Evolutionary conservation across 2,329 filamentous ascomycete species (phyloP).

Genomic region (Talaromyces sp.): DNA sequence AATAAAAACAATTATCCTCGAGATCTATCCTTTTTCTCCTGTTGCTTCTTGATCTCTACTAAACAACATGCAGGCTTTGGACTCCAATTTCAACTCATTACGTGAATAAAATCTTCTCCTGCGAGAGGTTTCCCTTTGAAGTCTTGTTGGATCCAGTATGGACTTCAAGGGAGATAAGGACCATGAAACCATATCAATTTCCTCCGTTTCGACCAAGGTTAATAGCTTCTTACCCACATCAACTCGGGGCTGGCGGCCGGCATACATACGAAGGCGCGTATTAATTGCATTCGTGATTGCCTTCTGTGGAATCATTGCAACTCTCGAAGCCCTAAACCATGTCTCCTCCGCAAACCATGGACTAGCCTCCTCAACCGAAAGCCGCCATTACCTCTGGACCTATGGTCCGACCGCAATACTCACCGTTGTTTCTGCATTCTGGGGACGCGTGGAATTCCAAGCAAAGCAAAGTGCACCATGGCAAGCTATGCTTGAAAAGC

Average conservation of each 20-base stretch:
- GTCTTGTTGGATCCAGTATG: not conserved
- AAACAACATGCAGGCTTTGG: not conserved
- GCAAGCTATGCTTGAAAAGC: conserved; percentile 9
- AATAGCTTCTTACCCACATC: not conserved
- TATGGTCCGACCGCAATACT: conserved; percentile 17
- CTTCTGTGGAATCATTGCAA: conserved; percentile 6
- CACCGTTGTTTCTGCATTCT: conserved; percentile 9
- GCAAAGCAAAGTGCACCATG: conserved; percentile 17
- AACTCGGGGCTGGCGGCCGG: conserved; percentile 7
- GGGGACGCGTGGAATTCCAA: conserved; percentile 15
- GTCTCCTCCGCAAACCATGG: conserved; percentile 7
- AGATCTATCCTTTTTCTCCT: too few species aligned
- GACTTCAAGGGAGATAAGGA: not conserved
- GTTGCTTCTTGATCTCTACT: too few species aligned
- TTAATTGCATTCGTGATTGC: conserved; percentile 3
- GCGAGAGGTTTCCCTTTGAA: not conserved
- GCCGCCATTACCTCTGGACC: conserved; percentile 15
- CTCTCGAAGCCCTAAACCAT: conserved; percentile 8
- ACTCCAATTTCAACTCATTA: not conserved
- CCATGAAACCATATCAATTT: not conserved
- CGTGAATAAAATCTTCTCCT: not conserved
- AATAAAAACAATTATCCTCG: not conserved
- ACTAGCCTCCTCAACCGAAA: conserved; percentile 6
- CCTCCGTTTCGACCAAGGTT: not conserved
- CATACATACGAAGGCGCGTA: conserved; percentile 11